Evolutionary conservation across 2,329 filamentous ascomycete species (phyloP).

Genomic region (Xylaria sp.): DNA sequence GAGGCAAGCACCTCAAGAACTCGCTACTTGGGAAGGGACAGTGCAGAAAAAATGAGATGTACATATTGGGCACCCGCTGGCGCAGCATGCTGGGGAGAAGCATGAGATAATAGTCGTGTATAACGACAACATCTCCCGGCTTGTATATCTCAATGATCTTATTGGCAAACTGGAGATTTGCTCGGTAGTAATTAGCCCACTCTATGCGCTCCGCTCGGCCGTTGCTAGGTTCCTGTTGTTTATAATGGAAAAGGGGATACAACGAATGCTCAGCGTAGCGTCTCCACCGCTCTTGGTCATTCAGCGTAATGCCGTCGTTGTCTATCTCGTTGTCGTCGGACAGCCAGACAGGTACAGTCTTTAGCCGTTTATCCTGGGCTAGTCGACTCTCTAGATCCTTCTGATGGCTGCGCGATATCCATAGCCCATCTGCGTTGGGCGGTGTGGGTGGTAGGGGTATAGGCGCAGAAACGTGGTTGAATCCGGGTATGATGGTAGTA

Average conservation of each 20-base stretch:
- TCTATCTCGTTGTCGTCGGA: slow-evolving; percentile 76
- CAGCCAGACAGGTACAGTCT: slow-evolving; percentile 89
- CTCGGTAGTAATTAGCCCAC: slow-evolving; percentile 92
- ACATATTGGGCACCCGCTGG: slow-evolving; percentile 86
- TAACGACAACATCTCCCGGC: slow-evolving; percentile 89
- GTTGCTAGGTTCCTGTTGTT: slow-evolving; percentile 90
- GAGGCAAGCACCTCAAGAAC: slow-evolving; percentile 87
- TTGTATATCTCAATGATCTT: slow-evolving; percentile 89
- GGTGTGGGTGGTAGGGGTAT: slow-evolving; percentile 73
- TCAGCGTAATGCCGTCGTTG: slow-evolving; percentile 76
- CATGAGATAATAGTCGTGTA: slow-evolving; percentile 95
- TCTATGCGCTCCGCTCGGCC: slow-evolving; percentile 82
- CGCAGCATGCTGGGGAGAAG: slow-evolving; percentile 89
- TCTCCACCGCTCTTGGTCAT: slow-evolving; percentile 87
- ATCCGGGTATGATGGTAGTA: slow-evolving; percentile 63
- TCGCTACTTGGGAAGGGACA: slow-evolving; percentile 96
- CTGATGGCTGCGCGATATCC: slow-evolving; percentile 77
- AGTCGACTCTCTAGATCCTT: slow-evolving; percentile 79
- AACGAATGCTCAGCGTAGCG: slow-evolving; percentile 91
- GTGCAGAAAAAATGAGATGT: slow-evolving; percentile 95
- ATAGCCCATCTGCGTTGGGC: slow-evolving; percentile 74
- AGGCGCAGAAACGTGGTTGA: slow-evolving; percentile 82
- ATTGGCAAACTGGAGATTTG: slow-evolving; percentile 94
- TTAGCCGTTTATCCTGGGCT: slow-evolving; percentile 77
- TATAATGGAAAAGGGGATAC: slow-evolving; percentile 95